phyloP scores from a whole-genome alignment of 78 protist species.

The Polysphondylium violaceum region DNA sequence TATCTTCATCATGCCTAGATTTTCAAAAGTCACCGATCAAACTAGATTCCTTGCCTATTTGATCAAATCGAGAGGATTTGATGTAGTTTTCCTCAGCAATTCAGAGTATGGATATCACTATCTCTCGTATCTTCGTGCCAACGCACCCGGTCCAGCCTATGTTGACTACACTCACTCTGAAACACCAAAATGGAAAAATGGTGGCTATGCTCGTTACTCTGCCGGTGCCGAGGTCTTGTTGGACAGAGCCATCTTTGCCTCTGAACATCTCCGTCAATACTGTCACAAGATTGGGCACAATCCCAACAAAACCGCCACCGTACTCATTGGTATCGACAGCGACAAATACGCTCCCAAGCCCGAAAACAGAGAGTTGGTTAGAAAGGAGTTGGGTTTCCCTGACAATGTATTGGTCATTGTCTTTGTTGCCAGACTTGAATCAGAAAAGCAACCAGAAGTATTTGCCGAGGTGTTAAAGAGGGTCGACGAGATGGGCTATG shows the following conservation, averaged over 20 bases:
- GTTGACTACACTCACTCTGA: slow-evolving; percentile 66
- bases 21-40: slow-evolving; percentile 36
- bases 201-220: slow-evolving; percentile 67
- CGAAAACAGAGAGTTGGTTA: slow-evolving; percentile 19
- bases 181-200: slow-evolving; percentile 66
- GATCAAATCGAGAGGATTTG: slow-evolving; percentile 46
- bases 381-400: slow-evolving; percentile 72
- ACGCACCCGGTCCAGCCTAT: slow-evolving; percentile 77
- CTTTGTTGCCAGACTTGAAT: slow-evolving; percentile 51
- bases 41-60: slow-evolving; percentile 43
- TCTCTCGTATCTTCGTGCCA: slow-evolving; percentile 47
- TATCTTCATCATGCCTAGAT: slow-evolving; percentile 68
- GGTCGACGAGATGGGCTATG: slow-evolving; percentile 38
- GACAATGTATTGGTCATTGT: slow-evolving; percentile 55
- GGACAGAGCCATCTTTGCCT: slow-evolving; percentile 47
- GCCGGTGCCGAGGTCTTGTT: slow-evolving; percentile 38
- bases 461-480: slow-evolving; percentile 65
- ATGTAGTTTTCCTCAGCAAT: slow-evolving; percentile 39
- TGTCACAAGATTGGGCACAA: slow-evolving; percentile 37
- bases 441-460: slow-evolving; percentile 52
- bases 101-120: slow-evolving; percentile 41
- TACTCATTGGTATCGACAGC: slow-evolving; percentile 55
- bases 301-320: slow-evolving; percentile 46
- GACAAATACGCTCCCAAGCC: slow-evolving; percentile 60
- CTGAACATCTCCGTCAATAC: slow-evolving; percentile 63